Percentiles rank a stretch among this genome's conserved stretches.
Evolutionary conservation across 164 flowering plant species (phyloP).

Genomic region (Magnolia changhungtana): DNA sequence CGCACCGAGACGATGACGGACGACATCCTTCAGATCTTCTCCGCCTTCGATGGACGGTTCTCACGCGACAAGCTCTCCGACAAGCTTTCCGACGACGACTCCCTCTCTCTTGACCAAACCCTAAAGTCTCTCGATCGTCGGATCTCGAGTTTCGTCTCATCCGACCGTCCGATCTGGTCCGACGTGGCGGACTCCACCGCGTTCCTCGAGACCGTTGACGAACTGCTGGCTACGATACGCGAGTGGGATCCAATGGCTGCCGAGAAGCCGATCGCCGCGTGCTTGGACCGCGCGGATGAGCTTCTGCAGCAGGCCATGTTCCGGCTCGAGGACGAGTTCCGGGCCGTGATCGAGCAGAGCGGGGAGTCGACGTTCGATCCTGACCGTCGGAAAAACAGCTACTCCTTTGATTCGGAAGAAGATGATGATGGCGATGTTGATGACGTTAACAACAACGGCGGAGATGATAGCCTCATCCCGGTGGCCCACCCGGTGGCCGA

Average conservation of each 20-base stretch:
- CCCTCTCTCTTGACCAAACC: slow-evolving; percentile 38
- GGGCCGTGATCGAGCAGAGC: slow-evolving; percentile 51
- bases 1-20: slow-evolving; percentile 75
- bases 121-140: slow-evolving; percentile 56
- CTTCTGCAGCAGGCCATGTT: slow-evolving; percentile 74
- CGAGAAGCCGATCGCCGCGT: slow-evolving; percentile 51
- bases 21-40: slow-evolving; percentile 82
- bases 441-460: slow-evolving; percentile 6
- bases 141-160: slow-evolving; percentile 52
- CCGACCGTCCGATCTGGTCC: slow-evolving; percentile 72
- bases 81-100: slow-evolving; percentile 24
- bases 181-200: slow-evolving; percentile 62
- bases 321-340: slow-evolving; percentile 76
- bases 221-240: slow-evolving; percentile 41
- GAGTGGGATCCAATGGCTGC: slow-evolving; percentile 51
- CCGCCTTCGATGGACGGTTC: slow-evolving; percentile 78
- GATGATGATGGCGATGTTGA: slow-evolving; percentile 45
- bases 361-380: slow-evolving; percentile 30
- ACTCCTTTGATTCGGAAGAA: slow-evolving; percentile 31
- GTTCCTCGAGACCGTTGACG: slow-evolving; percentile 75
- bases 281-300: slow-evolving; percentile 68
- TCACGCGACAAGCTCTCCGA: slow-evolving; percentile 71
- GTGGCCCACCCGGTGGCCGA: slow-evolving; percentile 68
- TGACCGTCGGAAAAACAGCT: slow-evolving; percentile 1
- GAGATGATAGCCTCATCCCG: slow-evolving; percentile 39